A percentile compares a stretch with the other conserved stretches of the same genome.
Conservation (phyloP, 208 protist genomes). For the Angomonas deanei region DNA sequence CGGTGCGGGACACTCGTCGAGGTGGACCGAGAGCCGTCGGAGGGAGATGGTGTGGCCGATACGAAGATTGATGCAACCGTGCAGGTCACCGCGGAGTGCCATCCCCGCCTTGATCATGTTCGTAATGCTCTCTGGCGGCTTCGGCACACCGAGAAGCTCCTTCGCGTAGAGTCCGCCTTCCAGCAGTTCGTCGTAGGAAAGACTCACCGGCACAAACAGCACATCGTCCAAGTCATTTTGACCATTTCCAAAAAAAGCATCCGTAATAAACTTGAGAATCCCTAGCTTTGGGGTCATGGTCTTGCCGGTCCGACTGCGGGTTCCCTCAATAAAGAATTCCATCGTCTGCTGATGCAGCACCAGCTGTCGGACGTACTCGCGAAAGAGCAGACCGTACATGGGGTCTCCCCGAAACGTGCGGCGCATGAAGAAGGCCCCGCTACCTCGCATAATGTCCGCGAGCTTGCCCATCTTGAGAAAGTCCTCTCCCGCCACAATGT, state of each 20-base stretch:
- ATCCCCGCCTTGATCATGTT: slow-evolving; percentile 62
- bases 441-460: slow-evolving; percentile 72
- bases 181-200: slow-evolving; percentile 89
- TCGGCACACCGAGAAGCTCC: slow-evolving; percentile 85
- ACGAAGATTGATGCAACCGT: slow-evolving; percentile 80
- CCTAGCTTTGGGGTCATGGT: slow-evolving; percentile 84
- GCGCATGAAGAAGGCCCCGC: slow-evolving; percentile 90
- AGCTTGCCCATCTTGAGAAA: slow-evolving; percentile 75
- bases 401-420: slow-evolving; percentile 72
- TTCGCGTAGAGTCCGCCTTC: slow-evolving; percentile 75
- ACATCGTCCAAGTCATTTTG: slow-evolving; percentile 65
- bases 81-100: slow-evolving; percentile 39
- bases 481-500: slow-evolving; percentile 86
- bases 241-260: slow-evolving; percentile 59
- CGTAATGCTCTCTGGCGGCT: slow-evolving; percentile 67
- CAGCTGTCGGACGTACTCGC: slow-evolving; percentile 78
- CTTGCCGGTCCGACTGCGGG: slow-evolving; percentile 82
- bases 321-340: slow-evolving; percentile 91
- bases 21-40: slow-evolving; percentile 12
- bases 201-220: slow-evolving; percentile 73
- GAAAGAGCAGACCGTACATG: slow-evolving; percentile 76
- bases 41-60: slow-evolving; percentile 79
- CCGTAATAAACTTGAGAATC: slow-evolving; percentile 85
- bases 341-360: slow-evolving; percentile 42
- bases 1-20: slow-evolving; percentile 12